Evolutionary conservation across 78 protist species (phyloP).

Genomic region (Dictyostelium capitatum): DNA sequence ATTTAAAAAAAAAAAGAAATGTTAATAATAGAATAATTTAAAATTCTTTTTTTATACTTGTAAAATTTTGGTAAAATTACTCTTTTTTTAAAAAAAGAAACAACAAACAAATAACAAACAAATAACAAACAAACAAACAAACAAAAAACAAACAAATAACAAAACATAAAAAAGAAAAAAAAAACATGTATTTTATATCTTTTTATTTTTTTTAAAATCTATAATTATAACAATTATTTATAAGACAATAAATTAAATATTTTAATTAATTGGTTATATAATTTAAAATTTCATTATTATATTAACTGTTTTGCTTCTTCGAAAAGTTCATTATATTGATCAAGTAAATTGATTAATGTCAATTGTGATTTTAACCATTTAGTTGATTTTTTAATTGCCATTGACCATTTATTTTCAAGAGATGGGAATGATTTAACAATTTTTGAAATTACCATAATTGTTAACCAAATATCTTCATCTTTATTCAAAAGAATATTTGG

Average conservation of each 20-base stretch:
- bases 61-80: neutral
- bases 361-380: conserved; percentile 35
- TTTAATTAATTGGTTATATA: neutral
- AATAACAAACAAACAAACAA: too few relatives aligned
- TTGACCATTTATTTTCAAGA: neutral
- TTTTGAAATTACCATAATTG: conserved; percentile 13
- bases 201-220: neutral
- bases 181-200: neutral
- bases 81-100: neutral
- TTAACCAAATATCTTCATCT: conserved; percentile 45
- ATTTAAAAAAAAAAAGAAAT: neutral
- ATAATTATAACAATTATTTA: neutral
- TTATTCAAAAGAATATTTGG: neutral
- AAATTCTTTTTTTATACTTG: neutral
- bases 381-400: conserved; percentile 23
- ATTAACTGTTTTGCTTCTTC: neutral
- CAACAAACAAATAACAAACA: neutral
- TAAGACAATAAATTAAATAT: neutral
- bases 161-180: neutral
- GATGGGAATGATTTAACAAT: neutral
- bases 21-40: neutral
- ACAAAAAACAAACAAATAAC: neutral
- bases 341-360: neutral
- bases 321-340: neutral
- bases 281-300: neutral